phyloP scores from a whole-genome alignment of 2,329 filamentous ascomycete genomes.

The Epichloe scottii region DNA sequence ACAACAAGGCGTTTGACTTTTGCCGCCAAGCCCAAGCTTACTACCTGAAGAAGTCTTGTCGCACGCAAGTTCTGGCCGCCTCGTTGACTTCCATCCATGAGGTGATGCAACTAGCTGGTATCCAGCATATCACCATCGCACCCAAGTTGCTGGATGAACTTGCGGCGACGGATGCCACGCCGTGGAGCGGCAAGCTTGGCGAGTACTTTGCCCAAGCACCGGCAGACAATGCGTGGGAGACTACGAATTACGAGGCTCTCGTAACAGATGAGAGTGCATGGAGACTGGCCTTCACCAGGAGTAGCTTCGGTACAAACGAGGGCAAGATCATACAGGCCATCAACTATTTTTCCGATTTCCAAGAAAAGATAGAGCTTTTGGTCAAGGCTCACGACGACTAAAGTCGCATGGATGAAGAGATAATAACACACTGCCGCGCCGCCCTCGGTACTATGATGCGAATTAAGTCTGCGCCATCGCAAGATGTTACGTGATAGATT shows the following conservation, averaged over 20 bases:
- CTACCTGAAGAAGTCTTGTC: constrained; percentile 28
- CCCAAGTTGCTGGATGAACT: constrained; percentile 37
- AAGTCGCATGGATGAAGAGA: not conserved
- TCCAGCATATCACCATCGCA: constrained; percentile 46
- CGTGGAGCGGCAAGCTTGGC: constrained; percentile 1
- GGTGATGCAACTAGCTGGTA: constrained; percentile 44
- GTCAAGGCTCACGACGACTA: not conserved
- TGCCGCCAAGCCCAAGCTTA: constrained; percentile 40
- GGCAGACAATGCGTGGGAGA: constrained; percentile 16
- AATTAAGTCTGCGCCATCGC: too few species aligned
- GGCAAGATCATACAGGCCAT: constrained; percentile 41
- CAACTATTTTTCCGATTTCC: constrained; percentile 45
- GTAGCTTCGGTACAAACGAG: constrained; percentile 32
- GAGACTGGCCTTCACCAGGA: constrained; percentile 37
- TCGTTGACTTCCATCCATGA: constrained; percentile 45
- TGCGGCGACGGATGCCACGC: constrained; percentile 21
- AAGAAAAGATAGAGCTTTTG: constrained; percentile 34
- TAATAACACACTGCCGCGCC: too few species aligned
- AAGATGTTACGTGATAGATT: too few species aligned
- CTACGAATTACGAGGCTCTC: constrained; percentile 11
- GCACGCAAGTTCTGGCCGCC: constrained; percentile 41
- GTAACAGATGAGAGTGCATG: constrained; percentile 32
- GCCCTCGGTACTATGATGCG: too few species aligned
- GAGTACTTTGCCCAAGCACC: constrained; percentile 15
- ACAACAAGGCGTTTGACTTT: constrained; percentile 36